Evolutionary conservation across 805 yeast genomes (phyloP).

Genomic region (Candida easanensis): DNA sequence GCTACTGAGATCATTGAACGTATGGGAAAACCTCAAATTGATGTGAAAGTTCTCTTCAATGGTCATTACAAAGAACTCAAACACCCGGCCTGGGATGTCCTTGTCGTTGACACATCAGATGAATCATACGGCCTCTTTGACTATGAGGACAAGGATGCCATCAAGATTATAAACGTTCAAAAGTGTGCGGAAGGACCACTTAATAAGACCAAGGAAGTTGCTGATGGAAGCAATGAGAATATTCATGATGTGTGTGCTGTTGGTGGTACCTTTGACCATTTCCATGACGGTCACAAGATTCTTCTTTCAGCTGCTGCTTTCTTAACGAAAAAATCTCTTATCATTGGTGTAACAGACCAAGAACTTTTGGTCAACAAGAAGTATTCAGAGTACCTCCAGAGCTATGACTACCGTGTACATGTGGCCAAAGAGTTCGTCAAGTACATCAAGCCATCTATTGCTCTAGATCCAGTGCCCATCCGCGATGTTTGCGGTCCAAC

Average conservation of each 20-base stretch:
- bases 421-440: constrained; percentile 49
- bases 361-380: constrained; percentile 72
- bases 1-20: constrained; percentile 15
- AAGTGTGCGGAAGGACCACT: constrained; percentile 2
- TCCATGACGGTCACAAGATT: constrained; percentile 94
- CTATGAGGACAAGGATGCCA: constrained; percentile 8
- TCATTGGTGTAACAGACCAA: constrained; percentile 83
- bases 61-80: constrained; percentile 21
- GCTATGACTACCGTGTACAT: constrained; percentile 48
- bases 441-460: constrained; percentile 43
- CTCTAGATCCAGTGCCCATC: constrained; percentile 56
- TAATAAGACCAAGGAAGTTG: constrained; percentile 6
- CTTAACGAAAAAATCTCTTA: constrained; percentile 50
- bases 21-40: constrained; percentile 10
- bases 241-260: constrained; percentile 51
- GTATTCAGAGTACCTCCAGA: constrained; percentile 60
- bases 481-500: constrained; percentile 95
- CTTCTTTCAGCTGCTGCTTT: constrained; percentile 71
- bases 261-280: constrained; percentile 97
- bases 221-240: constrained; percentile 24
- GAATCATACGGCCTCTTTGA: constrained; percentile 10
- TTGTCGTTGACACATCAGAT: constrained; percentile 19
- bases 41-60: constrained; percentile 24
- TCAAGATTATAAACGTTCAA: constrained; percentile 11
- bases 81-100: constrained; percentile 20